A percentile compares a stretch with the other conserved stretches of the same genome.
Evolutionary conservation across 2,329 filamentous ascomycete genomes (phyloP).

Genomic region (Emmonsia crescens): DNA sequence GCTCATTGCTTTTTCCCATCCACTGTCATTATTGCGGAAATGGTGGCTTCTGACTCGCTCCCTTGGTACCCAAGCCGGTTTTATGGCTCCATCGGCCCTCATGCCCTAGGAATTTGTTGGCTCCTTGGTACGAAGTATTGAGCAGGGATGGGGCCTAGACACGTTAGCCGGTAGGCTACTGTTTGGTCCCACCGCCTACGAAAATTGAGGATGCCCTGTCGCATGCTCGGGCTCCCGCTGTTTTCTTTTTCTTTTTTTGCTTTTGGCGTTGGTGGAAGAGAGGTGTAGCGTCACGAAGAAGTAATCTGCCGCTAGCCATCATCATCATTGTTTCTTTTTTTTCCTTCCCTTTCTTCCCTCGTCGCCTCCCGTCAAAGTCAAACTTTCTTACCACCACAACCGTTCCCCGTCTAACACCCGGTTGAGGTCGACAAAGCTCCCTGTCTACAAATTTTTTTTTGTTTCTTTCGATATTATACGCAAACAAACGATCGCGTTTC

Average conservation of each 20-base stretch:
- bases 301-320: slow-evolving; percentile 3
- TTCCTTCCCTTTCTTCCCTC: not conserved
- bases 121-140: not conserved
- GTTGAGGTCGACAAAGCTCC: not conserved
- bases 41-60: not conserved
- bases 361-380: not conserved
- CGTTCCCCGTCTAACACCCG: not conserved
- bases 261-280: not conserved
- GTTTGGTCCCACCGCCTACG: slow-evolving; percentile 4
- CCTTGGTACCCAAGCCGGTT: not conserved
- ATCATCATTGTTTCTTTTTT: slow-evolving; percentile 3
- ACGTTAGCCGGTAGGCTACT: slow-evolving; percentile 2
- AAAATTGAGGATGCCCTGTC: slow-evolving; percentile 6
- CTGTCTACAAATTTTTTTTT: not conserved
- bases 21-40: not conserved
- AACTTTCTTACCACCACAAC: not conserved
- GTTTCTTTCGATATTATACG: not conserved
- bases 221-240: slow-evolving; percentile 3
- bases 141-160: slow-evolving; percentile 2
- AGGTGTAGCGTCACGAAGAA: not conserved
- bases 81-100: not conserved
- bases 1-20: slow-evolving; percentile 2
- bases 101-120: not conserved
- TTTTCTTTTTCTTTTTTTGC: not conserved
- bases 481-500: not conserved